These are phyloP conservation scores for Glomus cerebriforme DNA, from an alignment of 192 early-diverging fungal species.

Conservation along the genomic window DNA sequence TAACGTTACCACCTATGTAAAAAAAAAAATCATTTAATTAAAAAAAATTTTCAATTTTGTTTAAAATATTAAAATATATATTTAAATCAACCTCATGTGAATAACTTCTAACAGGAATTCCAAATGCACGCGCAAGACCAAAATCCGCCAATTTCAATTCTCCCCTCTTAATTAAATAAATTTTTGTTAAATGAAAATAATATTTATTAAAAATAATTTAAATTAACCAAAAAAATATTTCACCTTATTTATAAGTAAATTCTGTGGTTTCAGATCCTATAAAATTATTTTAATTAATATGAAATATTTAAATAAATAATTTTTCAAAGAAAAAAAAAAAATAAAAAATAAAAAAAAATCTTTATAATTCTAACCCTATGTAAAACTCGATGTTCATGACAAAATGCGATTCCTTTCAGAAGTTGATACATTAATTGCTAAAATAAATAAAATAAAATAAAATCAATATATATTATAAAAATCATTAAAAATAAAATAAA, in stretches of 20 bases:
- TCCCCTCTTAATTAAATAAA: slow-evolving; percentile 36
- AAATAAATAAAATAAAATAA: not conserved
- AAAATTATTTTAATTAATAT: not conserved
- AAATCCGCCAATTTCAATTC: slow-evolving; percentile 91
- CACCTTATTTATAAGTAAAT: slow-evolving; percentile 91
- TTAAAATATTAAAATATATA: not conserved
- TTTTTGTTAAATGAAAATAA: not conserved
- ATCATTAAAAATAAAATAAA: not conserved
- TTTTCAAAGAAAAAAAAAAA: too few relatives aligned
- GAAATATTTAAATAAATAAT: not conserved
- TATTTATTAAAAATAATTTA: not conserved
- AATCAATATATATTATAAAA: not conserved
- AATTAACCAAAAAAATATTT: not conserved
- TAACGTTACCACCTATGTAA: slow-evolving; percentile 69
- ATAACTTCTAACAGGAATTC: slow-evolving; percentile 88
- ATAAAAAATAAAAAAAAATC: too few relatives aligned
- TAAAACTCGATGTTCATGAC: slow-evolving; percentile 93
- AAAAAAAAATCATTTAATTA: not conserved
- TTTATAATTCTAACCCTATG: slow-evolving; percentile 72
- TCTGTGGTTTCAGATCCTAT: slow-evolving; percentile 86
- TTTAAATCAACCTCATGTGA: slow-evolving; percentile 69
- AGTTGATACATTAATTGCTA: slow-evolving; percentile 98
- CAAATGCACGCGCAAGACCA: slow-evolving; percentile 95
- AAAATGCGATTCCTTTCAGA: slow-evolving; percentile 94
- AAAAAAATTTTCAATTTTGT: not conserved